Percentiles rank a stretch among this genome's conserved stretches.
These are phyloP conservation scores for Suillus ampliporus DNA, from an alignment of 768 basidiomycete genomes.

Conservation along the genomic window DNA sequence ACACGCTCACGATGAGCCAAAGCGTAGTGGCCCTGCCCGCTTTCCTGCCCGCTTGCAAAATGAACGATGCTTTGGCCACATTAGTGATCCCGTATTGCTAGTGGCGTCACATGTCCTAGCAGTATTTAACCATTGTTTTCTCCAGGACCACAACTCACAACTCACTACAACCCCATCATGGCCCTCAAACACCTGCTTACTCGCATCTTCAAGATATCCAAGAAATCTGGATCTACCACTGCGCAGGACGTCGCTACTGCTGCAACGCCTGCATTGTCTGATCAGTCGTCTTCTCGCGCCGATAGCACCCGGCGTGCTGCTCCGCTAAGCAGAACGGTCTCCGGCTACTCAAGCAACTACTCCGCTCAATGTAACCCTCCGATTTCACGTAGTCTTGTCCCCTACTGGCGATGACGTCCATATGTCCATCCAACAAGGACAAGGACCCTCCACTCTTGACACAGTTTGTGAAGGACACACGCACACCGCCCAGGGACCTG, in stretches of 20 bases:
- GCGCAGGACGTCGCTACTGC: neutral
- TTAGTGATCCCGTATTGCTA: neutral
- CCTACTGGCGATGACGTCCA: neutral
- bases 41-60: neutral
- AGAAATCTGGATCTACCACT: neutral
- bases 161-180: neutral
- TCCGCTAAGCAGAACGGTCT: neutral
- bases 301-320: neutral
- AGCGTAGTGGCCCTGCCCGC: constrained; percentile 1
- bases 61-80: constrained; percentile 2
- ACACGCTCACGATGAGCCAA: neutral
- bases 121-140: neutral
- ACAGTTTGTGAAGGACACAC: neutral
- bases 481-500: neutral
- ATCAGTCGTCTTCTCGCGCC: neutral
- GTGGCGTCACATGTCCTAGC: neutral
- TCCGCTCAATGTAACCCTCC: neutral
- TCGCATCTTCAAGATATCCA: constrained; percentile 2
- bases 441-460: neutral
- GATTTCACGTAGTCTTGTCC: neutral
- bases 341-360: neutral
- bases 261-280: neutral
- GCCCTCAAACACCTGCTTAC: neutral
- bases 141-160: neutral
- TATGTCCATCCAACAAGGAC: neutral